Base-by-base conservation (phyloP, 441 rosid species). In the Gossypium schwendimanii region DNA sequence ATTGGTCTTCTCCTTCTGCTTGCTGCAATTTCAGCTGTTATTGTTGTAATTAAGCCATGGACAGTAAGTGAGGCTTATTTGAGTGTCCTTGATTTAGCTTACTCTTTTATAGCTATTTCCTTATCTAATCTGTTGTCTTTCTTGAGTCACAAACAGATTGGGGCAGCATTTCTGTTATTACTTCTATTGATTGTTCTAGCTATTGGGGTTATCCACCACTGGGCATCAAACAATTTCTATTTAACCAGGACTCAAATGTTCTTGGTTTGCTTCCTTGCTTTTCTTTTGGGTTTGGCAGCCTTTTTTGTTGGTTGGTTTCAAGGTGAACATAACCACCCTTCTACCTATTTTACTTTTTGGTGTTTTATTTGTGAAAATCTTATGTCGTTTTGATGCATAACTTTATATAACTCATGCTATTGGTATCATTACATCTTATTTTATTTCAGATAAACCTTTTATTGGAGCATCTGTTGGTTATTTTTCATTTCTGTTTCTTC, bases 381-480 rank as follows among this genome's bases (percentile, higher is more conserved):
- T 54, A 24, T 67, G 8, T 23, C 6, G 54, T 65, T 72, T 73
- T 57, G 26, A 17, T 64, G 58, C 15, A 60, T 8, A 57, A 33
- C n/a, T 33, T 44, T 39, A 41, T 41, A 24, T 24, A 9, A 18
- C 18, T 68, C 69, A 12, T 62, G 67, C 52, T 72, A 59, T 63
- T 75, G 65, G 49, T 57, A 26, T 65, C 63, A 28, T 61, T 15
- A 41, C 26, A 33, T 49, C 59, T 63, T 52, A 14, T 63, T 68
- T 71, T 75, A 63, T 53, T 78, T 79, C 87, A 97, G 99, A 81
- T 15, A 97, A 82, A 83, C 85, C 99, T 73, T 97, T 97, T 87
- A 94, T 91, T 82, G 99, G 99, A 81, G 99, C 99, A 73, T 97
- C 99, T 78, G 97, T 97, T 78, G 99, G 99, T 78, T 97, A 97